Evolutionary conservation across 1,284 basidiomycete species (phyloP), one percentile per base, ranked within the genome.

Genomic region (Schizophyllum commune): DNA sequence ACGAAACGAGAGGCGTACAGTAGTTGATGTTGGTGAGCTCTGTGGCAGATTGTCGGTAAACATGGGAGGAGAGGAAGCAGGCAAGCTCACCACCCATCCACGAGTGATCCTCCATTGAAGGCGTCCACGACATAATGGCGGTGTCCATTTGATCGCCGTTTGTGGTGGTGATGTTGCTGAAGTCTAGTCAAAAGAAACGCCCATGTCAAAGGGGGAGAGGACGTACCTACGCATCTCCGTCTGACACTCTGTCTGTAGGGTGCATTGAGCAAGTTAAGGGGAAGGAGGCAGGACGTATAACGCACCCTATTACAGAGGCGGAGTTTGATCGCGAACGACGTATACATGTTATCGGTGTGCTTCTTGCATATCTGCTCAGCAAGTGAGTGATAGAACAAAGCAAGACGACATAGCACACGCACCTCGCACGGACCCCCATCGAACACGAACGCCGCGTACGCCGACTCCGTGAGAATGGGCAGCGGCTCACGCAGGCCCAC

Each of bases 361-460:
- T 19, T 20, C 20, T 34, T 39, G 60, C 65, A 66, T 11, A 34
- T 33, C 65, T 66, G 21, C 9, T 7, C 11, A 21, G 2, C 32
- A 4, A 22, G 47, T 17, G 55, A 20, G 8, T 51, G n/a, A 52
- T 1, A 0, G 17, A 1, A 22, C 1, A 1, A 17, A 2, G 7
- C 27, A 8, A 9, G 9, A 4, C 1, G 34, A 32, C 13, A 32
- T 22, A 19, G 2, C 1, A n/a, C 22, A 65, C 76, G 51, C 64
- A 88, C 84, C 70, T 82, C 79, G 65, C 88, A 90, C 2, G 62
- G 17, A 0, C 84, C 85, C 1, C 69, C 71, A 65, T 83, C 82
- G 62, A 85, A 89, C 34, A 89, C 64, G 62, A 86, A 81, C 0
- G 85, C 80, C 17, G 83, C 84, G 68, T 83, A 88, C 0, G 74